phyloP scores from a whole-genome alignment of 2,329 filamentous ascomycete species.

The Arthrinium puccinioides region DNA sequence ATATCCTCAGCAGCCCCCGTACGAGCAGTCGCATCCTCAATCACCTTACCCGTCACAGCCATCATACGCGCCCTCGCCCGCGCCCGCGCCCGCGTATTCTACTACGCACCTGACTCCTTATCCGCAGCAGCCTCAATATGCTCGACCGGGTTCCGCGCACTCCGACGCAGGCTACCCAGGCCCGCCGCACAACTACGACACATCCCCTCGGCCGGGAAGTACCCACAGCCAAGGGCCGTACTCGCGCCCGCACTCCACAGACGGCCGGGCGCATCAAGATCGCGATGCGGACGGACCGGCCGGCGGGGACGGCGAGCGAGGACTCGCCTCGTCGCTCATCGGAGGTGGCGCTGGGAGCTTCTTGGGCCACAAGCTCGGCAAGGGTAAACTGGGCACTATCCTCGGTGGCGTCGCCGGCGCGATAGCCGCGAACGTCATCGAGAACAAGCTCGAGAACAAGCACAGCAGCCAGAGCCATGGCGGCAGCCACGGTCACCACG shows the following conservation, averaged over 20 bases:
- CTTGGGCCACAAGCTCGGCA: conserved; percentile 46
- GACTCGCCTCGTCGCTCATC: conserved; percentile 45
- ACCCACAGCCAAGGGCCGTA: background rate
- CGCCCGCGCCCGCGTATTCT: conserved; percentile 10
- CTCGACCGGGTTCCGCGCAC: conserved; percentile 20
- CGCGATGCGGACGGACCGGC: conserved; percentile 4
- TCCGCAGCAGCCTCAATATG: conserved; percentile 15
- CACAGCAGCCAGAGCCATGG: conserved; percentile 7
- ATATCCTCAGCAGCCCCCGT: conserved; percentile 11
- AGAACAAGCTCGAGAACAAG: conserved; percentile 29
- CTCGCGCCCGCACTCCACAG: conserved; percentile 9
- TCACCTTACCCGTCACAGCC: conserved; percentile 15
- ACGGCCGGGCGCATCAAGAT: conserved; percentile 8
- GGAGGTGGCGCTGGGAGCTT: conserved; percentile 47
- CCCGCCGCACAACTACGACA: conserved; percentile 8
- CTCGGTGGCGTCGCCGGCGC: conserved; percentile 46
- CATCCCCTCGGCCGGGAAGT: background rate
- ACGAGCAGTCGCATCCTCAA: conserved; percentile 11
- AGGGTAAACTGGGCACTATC: conserved; percentile 44
- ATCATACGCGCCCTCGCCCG: conserved; percentile 13
- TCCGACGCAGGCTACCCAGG: conserved; percentile 13
- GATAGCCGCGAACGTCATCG: conserved; percentile 45
- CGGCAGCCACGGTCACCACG: conserved; percentile 9
- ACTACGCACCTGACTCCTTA: conserved; percentile 15
- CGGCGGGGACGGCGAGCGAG: conserved; percentile 37